These are phyloP conservation scores for Solanum medicagineum DNA, from an alignment of 257 asterid genomes.

Conservation along the genomic window DNA sequence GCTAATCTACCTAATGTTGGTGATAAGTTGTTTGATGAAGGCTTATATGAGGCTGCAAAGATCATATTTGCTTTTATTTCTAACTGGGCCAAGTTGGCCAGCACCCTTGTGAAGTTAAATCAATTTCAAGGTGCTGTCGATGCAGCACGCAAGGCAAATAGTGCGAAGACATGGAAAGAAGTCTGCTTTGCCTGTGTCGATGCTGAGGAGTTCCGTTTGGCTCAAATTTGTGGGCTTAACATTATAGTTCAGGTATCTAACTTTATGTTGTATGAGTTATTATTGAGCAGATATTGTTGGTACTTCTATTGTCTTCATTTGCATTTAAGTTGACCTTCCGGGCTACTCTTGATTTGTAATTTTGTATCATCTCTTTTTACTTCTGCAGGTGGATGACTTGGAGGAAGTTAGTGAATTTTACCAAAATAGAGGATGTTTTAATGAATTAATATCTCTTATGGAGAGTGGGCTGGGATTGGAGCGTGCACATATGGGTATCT, in stretches of 20 bases:
- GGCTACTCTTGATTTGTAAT: neutral
- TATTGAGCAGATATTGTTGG: neutral
- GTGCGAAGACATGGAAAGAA: conserved; percentile 98
- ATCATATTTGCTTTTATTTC: conserved; percentile 86
- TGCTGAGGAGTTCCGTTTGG: conserved; percentile 99
- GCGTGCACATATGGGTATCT: conserved; percentile 99
- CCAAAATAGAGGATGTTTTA: conserved; percentile 97
- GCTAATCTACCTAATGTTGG: conserved; percentile 98
- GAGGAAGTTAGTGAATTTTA: conserved; percentile 97
- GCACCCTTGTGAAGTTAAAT: conserved; percentile 74
- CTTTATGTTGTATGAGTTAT: neutral
- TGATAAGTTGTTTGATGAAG: conserved; percentile 95
- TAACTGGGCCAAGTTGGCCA: conserved; percentile 96
- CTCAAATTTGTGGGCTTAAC: conserved; percentile 98
- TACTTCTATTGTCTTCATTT: neutral
- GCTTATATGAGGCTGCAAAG: conserved; percentile 93
- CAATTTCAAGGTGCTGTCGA: conserved; percentile 99
- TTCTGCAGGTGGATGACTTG: conserved; percentile 84
- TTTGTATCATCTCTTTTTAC: neutral
- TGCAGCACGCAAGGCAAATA: conserved; percentile 99
- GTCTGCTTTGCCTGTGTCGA: conserved; percentile 98
- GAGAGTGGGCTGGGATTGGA: conserved; percentile 99
- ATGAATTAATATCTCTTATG: conserved; percentile 94
- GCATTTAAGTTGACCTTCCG: neutral
- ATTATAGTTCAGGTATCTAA: conserved; percentile 84